Base-by-base conservation (phyloP, 139 green algal species). In the Picochlorum sp. region DNA sequence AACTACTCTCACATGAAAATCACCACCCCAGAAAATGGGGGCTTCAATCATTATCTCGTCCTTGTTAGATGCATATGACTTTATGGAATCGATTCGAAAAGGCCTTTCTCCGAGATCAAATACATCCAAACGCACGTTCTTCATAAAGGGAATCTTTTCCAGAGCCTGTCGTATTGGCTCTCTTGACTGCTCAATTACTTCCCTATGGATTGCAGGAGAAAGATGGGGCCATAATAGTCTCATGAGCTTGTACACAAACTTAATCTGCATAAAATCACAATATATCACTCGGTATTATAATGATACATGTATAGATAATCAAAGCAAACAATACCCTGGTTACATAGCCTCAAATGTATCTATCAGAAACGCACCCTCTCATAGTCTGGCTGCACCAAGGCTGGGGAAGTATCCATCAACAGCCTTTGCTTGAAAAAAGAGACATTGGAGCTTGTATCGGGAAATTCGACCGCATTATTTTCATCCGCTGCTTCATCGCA, bases 1-100 rank as follows among this genome's bases (percentile, higher is more conserved):
- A 16, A 63, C 56, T 41, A 61, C 65, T 2, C 58, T 29, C 29
- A 68, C 14, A 13, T n/a, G 20, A 2, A 73, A 57, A 57, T 84
- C 73, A 47, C 67, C 76, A 16, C 81, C 81, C 81, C 81, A 89
- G n/a, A 85, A 59, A 7, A 86, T 33, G 0, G 81, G 77, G 12
- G 60, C 47, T 63, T 68, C 79, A 5, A 87, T 43, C 36, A 89
- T 84, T 14, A 82, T 76, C 49, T 84, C 79, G 52, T 89, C 75
- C 28, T 82, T 74, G 3, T 37, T 36, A 2, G 75, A 81, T 18
- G 76, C 22, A 47, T 79, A 85, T 14, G 64, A 65, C 61, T 85
- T 85, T 57, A 88, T 74, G 26, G 75, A 78, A 20, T 75, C 78
- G 16, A 88, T 36, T 12, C 75, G 67, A 7, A 78, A 50, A 18